Base-by-base conservation (phyloP, 73 alveolate genomes). In the Stentor coeruleus region DNA sequence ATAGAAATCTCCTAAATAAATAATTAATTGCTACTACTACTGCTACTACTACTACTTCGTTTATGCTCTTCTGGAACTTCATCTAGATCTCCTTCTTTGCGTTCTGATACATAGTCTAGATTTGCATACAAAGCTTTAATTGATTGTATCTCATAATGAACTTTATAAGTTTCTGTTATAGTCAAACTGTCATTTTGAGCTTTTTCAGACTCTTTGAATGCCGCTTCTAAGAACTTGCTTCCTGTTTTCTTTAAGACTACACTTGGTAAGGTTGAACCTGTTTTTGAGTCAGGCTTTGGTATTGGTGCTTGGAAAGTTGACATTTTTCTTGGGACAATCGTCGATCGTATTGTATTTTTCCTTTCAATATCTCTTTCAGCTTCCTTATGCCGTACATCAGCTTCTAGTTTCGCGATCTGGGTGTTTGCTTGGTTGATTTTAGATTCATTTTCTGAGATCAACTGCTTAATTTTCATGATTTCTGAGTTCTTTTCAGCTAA, bases 171-270 rank as follows among this genome's bases (percentile, higher is more conserved):
- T 40, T 20, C n/a, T 15, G n/a, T 20, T 26, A 31, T 20, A n/a
- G n/a, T n/a, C n/a, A n/a, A n/a, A n/a, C n/a, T n/a, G 73, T n/a
- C 73, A 57, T 57, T 57, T 33, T 66, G 79, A 28, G 79, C 79
- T 20, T 20, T 20, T 26, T 66, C 33, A 1, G 79, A 20, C 37
- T 66, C 79, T 66, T 66, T 37, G 11, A 66, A 28, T 33, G 79
- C 79, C 1, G n/a, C 79, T 1, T 26, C 33, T 66, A 66, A 66
- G 79, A 66, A 66, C 79, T 66, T 66, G 39, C 33, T 66, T 1
- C 33, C 39, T 28, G 79, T 66, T 66, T 66, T 66, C 79, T 31
- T 66, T 26, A 66, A 33, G 15, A 26, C 42, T 20, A 66, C 79
- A 20, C 79, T 40, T 26, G 26, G 40, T 28, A 66, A 66, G n/a